Percentiles rank a stretch among this genome's conserved stretches.
Conservation (phyloP, 495 filamentous ascomycete genomes). For the Penicillium angulare region DNA sequence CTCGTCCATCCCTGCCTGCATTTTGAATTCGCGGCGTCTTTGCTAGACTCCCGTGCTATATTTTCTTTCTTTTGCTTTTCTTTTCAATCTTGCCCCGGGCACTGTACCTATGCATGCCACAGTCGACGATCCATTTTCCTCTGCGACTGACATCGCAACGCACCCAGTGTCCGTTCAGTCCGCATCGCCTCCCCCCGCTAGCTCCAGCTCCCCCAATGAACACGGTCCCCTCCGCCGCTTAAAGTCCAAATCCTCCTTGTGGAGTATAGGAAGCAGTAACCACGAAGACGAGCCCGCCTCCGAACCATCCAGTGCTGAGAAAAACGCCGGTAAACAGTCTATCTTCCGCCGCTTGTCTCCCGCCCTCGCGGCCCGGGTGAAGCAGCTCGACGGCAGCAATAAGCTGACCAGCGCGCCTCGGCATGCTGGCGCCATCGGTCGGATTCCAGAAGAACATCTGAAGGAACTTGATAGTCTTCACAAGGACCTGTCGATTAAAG, state of each 20-base stretch:
- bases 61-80: slow-evolving; percentile 6
- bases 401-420: slow-evolving; percentile 39
- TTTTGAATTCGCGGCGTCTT: slow-evolving; percentile 3
- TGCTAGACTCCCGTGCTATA: background rate
- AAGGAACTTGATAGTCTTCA: slow-evolving; percentile 64
- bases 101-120: slow-evolving; percentile 45
- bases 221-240: slow-evolving; percentile 35
- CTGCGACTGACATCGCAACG: slow-evolving; percentile 30
- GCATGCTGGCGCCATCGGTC: slow-evolving; percentile 56
- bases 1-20: slow-evolving; percentile 25
- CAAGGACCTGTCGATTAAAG: slow-evolving; percentile 51
- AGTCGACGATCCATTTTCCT: slow-evolving; percentile 31
- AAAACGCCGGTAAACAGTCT: slow-evolving; percentile 29
- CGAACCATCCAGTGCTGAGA: slow-evolving; percentile 26
- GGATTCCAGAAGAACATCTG: slow-evolving; percentile 72
- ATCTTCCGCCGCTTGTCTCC: slow-evolving; percentile 57
- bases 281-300: slow-evolving; percentile 31
- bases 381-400: slow-evolving; percentile 62
- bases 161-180: slow-evolving; percentile 30
- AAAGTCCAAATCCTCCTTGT: slow-evolving; percentile 45
- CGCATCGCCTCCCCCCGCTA: slow-evolving; percentile 30
- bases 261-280: slow-evolving; percentile 39
- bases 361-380: slow-evolving; percentile 74
- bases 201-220: slow-evolving; percentile 34
- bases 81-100: slow-evolving; percentile 18